Percentiles rank a stretch among this genome's conserved stretches.
Conservation (phyloP, 345 rosid species). For the Rhodamnia rubescens region DNA sequence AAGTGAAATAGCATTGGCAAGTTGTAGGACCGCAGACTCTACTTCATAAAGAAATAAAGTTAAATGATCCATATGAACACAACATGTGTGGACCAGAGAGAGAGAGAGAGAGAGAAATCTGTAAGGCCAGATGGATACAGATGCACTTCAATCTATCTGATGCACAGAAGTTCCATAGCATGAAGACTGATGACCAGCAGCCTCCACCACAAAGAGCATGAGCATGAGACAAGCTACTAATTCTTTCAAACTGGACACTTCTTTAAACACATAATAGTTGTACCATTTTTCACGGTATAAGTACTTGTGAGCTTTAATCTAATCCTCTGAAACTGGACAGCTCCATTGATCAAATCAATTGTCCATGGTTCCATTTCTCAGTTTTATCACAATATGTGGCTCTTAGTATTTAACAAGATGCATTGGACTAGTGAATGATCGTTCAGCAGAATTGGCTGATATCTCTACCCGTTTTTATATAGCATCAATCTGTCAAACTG, state of each 20-base stretch:
- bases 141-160: not conserved
- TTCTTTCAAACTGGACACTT: not conserved
- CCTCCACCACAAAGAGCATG: not conserved
- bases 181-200: not conserved
- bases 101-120: not conserved
- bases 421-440: not conserved
- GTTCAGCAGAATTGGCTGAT: not conserved
- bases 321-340: not conserved
- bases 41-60: not conserved
- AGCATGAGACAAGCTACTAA: not conserved
- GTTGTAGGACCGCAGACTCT: not conserved
- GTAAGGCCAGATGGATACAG: not conserved
- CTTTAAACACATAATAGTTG: not conserved
- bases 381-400: not conserved
- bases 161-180: not conserved
- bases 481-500: not conserved
- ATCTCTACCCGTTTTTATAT: not conserved
- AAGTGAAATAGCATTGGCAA: not conserved
- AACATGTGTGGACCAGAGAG: fast-evolving
- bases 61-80: not conserved
- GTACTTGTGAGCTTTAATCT: not conserved
- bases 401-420: not conserved
- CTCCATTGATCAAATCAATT: not conserved
- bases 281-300: not conserved
- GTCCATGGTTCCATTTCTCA: not conserved